These are phyloP conservation scores for Coffea canephora DNA, from an alignment of 257 asterid genomes.

Conservation along the genomic window DNA sequence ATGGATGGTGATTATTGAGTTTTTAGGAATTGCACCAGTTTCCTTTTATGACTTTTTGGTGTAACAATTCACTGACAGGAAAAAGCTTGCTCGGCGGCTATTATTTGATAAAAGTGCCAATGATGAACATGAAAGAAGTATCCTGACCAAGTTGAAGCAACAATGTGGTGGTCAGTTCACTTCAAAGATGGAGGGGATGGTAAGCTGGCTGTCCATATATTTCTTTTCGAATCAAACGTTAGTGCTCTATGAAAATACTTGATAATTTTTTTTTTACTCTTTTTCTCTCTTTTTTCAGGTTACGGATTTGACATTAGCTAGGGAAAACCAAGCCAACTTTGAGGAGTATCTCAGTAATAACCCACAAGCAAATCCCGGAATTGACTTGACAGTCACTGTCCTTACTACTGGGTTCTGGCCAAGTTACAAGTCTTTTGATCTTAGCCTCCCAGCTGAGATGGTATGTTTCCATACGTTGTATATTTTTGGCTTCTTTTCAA, in stretches of 20 bases:
- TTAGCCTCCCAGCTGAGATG: conserved; percentile 95
- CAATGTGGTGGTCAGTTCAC: conserved; percentile 99
- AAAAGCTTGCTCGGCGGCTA: conserved; percentile 93
- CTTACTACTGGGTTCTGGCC: conserved; percentile 99
- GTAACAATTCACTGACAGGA: conserved; percentile 43
- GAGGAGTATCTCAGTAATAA: conserved; percentile 79
- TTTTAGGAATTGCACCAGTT: neutral
- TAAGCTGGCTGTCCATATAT: conserved; percentile 41
- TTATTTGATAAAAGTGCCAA: conserved; percentile 97
- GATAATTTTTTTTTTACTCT: conserved; percentile 1
- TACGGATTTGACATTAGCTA: conserved; percentile 92
- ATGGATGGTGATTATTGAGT: conserved; percentile 11
- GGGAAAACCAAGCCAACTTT: conserved; percentile 86
- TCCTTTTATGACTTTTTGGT: conserved; percentile 11
- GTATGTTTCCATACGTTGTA: conserved; percentile 25
- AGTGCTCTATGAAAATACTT: neutral
- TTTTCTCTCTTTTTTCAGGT: conserved; percentile 48
- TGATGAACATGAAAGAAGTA: conserved; percentile 98
- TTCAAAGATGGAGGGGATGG: conserved; percentile 99
- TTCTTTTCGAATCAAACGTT: neutral
- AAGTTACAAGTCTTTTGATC: conserved; percentile 95
- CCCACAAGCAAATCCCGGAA: conserved; percentile 77
- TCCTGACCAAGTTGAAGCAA: conserved; percentile 93
- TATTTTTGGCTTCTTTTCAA: neutral
- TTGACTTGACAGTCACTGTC: conserved; percentile 94